A percentile compares a stretch with the other conserved stretches of the same genome.
These are phyloP conservation scores for Scedosporium aurantiacum DNA, from an alignment of 2,329 filamentous ascomycete genomes.

Conservation along the genomic window DNA sequence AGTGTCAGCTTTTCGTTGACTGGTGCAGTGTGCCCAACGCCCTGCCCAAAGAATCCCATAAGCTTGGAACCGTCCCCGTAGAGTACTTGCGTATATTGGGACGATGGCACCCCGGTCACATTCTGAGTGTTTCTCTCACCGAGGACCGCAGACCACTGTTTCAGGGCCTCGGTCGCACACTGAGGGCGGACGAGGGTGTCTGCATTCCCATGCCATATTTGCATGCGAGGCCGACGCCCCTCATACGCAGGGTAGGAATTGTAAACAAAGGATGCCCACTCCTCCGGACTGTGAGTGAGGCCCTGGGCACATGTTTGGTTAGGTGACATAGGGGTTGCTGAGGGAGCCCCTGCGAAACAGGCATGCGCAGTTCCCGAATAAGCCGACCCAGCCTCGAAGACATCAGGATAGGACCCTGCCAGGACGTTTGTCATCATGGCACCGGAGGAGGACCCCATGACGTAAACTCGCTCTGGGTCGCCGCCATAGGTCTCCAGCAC, in stretches of 20 bases:
- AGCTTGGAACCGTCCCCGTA: conserved; percentile 22
- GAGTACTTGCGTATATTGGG: conserved; percentile 26
- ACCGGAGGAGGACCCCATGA: conserved; percentile 36
- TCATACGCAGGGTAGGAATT: conserved; percentile 38
- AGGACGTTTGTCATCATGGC: conserved; percentile 42
- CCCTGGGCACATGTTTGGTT: conserved; percentile 10
- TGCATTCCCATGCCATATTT: conserved; percentile 5
- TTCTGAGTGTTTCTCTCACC: conserved; percentile 22
- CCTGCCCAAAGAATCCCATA: conserved; percentile 15
- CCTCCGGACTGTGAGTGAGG: conserved; percentile 17
- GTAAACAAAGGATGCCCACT: conserved; percentile 28
- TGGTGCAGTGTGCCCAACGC: conserved; percentile 16
- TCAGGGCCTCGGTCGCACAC: conserved; percentile 47
- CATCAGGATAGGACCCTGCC: conserved; percentile 40
- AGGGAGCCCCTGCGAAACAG: conserved; percentile 35
- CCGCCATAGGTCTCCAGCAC: conserved; percentile 38
- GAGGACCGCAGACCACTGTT: conserved; percentile 43
- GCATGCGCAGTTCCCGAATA: conserved; percentile 35
- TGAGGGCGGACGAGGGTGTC: conserved; percentile 32
- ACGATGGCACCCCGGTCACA: conserved; percentile 21
- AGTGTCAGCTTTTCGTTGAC: not conserved
- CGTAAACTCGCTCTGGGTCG: conserved; percentile 39
- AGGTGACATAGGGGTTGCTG: conserved; percentile 33
- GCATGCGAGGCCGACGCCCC: conserved; percentile 3
- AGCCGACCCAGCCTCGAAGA: conserved; percentile 39